Base-by-base conservation (phyloP, 177 flowering plant species). In the Vitis hybrid region DNA sequence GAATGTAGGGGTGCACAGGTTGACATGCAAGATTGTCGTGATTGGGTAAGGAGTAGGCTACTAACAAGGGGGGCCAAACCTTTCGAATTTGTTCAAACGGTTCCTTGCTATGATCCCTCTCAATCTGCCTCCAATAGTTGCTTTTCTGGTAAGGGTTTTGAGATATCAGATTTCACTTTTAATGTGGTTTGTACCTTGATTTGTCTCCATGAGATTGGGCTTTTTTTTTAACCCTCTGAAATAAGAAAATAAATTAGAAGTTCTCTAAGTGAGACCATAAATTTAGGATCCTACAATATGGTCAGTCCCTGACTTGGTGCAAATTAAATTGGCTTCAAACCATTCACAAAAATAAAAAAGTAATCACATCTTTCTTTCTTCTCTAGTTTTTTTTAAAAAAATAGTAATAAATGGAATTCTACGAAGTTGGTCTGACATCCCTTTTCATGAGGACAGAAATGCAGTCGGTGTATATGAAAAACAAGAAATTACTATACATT, bases 61-160 rank as follows among this genome's bases (percentile, higher is more conserved):
- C 81, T 77, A 67, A 69, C 52, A 56, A 86, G 83, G 82, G 97
- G 97, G 70, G 52, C 77, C 66, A 88, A 81, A 76, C 92, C 99
- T 72, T 87, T 84, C 82, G 94, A 90, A 55, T 95, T 91, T 82
- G 78, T 59, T 8, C 81, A 56, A 49, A 89, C 99, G 64, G 94
- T 72, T 34, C 86, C 91, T 4, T 74, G 85, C 64, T 77, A 90
- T 68, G 76, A 84, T 73, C 89, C 94, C 56, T 69, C 84, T 70
- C 72, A 76, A 15, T 63, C 88, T 49, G 69, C 58, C 68, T 69
- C 80, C 15, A 67, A 21, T 56, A 68, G 60, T 59, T 58, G 79
- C 26, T 76, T 67, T 68, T 45, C 73, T 64, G 91, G 96, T 88
- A 84, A 80, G 32, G 26, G 14, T 72, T 4, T 69, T 55, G 23